phyloP scores from a whole-genome alignment of 352 stramenopile genomes.

The Globisporangium parvum region DNA sequence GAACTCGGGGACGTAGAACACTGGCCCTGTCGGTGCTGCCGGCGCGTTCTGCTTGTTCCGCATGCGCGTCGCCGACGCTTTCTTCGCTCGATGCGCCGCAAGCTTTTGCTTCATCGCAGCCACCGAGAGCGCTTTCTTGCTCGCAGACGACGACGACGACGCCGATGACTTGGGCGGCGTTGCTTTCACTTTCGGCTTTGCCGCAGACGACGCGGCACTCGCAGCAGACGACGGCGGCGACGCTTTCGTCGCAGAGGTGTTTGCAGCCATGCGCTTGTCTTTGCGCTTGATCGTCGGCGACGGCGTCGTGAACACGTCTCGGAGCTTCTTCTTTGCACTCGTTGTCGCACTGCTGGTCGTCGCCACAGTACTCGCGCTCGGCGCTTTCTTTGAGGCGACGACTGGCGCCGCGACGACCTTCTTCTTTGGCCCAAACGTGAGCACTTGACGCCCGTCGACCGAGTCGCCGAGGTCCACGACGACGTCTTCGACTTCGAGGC shows the following conservation, averaged over 20 bases:
- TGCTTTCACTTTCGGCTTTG: constrained; percentile 3
- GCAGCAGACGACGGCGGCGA: neutral
- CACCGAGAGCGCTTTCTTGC: constrained; percentile 14
- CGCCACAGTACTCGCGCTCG: constrained; percentile 1
- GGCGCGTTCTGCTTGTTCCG: constrained; percentile 19
- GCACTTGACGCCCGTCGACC: constrained; percentile 48
- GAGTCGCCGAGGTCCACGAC: constrained; percentile 63
- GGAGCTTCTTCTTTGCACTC: constrained; percentile 15
- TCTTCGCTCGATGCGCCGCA: constrained; percentile 9
- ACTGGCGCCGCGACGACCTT: neutral
- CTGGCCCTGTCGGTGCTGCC: constrained; percentile 5
- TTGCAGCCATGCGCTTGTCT: constrained; percentile 14
- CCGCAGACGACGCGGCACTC: neutral
- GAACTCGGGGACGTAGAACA: constrained; percentile 56
- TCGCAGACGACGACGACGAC: constrained; percentile 16
- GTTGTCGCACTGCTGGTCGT: constrained; percentile 14
- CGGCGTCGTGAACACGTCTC: constrained; percentile 7
- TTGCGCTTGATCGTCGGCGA: constrained; percentile 28
- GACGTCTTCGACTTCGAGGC: constrained; percentile 40
- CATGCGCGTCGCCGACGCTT: constrained; percentile 7
- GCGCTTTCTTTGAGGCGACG: too few relatives aligned
- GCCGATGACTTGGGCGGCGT: constrained; percentile 16
- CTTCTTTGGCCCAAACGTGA: constrained; percentile 35
- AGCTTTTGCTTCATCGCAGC: constrained; percentile 9
- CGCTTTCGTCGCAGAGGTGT: neutral